Conservation (phyloP, 306 rosid species). For the Rosa chinensis region DNA sequence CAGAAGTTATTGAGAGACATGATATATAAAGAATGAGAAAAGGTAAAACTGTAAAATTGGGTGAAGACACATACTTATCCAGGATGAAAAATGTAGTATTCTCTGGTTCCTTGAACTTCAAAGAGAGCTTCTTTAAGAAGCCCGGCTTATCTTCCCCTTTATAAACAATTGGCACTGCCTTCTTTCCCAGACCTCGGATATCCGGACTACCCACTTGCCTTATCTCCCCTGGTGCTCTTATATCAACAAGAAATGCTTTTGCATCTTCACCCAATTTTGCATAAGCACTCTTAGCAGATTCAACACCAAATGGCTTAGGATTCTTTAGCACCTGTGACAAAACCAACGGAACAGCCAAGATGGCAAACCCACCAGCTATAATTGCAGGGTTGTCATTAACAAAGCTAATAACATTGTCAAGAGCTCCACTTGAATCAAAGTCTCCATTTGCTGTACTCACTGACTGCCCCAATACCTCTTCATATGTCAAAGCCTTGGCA, state of each 20-base stretch:
- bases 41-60: neutral
- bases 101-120: constrained; percentile 88
- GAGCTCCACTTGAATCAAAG: constrained; percentile 47
- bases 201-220: constrained; percentile 78
- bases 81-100: constrained; percentile 86
- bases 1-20: neutral
- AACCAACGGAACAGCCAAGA: constrained; percentile 76
- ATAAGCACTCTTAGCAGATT: constrained; percentile 81
- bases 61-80: constrained; percentile 72
- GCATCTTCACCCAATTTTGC: constrained; percentile 69
- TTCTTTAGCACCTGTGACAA: constrained; percentile 66
- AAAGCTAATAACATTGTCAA: constrained; percentile 54
- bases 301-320: constrained; percentile 88
- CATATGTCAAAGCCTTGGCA: constrained; percentile 76
- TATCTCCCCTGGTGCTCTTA: constrained; percentile 60
- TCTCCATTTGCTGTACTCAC: constrained; percentile 36
- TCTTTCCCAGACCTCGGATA: constrained; percentile 72
- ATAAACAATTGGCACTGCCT: constrained; percentile 57
- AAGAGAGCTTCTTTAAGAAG: constrained; percentile 72
- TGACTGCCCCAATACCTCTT: constrained; percentile 62
- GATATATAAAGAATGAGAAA: neutral
- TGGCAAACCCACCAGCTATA: constrained; percentile 67
- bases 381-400: constrained; percentile 68
- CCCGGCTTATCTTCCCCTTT: constrained; percentile 80
- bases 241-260: constrained; percentile 78